A percentile compares a stretch with the other conserved stretches of the same genome.
These are phyloP conservation scores for Geotrichum histeridarum DNA, from an alignment of 1,139 yeast species.

Conservation along the genomic window DNA sequence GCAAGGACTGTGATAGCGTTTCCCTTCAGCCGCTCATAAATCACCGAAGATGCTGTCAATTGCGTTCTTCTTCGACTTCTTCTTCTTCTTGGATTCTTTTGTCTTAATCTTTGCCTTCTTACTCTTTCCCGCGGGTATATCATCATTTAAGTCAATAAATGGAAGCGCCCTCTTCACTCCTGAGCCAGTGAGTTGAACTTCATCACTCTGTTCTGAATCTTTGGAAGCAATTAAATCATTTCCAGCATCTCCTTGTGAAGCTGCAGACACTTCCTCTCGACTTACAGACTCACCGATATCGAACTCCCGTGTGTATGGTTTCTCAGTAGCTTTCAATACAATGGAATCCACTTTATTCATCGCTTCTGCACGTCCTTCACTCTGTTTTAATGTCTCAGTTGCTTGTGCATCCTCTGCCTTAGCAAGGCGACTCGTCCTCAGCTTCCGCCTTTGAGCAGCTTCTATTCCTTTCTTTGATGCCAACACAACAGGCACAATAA, in stretches of 20 bases:
- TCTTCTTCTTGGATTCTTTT: slow-evolving; percentile 9
- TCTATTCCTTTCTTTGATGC: slow-evolving; percentile 1
- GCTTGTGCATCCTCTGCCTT: neutral
- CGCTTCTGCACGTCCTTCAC: neutral
- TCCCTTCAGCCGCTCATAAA: neutral
- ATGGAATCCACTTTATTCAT: too few species aligned
- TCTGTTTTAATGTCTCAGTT: neutral
- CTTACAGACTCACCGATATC: slow-evolving; percentile 11
- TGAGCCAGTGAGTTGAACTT: neutral
- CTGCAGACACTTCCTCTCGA: slow-evolving; percentile 2
- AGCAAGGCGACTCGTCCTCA: neutral
- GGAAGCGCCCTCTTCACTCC: neutral
- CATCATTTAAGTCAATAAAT: neutral
- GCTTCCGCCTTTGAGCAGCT: neutral
- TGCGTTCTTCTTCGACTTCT: slow-evolving; percentile 15
- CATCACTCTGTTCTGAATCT: too few species aligned
- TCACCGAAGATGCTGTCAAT: slow-evolving; percentile 15
- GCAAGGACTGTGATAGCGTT: too few species aligned
- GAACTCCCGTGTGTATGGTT: neutral
- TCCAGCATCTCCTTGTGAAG: neutral
- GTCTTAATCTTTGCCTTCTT: slow-evolving; percentile 11
- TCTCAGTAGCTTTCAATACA: too few species aligned
- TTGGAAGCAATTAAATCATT: too few species aligned
- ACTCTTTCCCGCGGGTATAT: neutral
- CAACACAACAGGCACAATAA: slow-evolving; percentile 9